Evolutionary conservation across 2,329 filamentous ascomycete genomes (phyloP), one percentile per base, ranked within the genome.

Genomic region (Colletotrichum musicola): DNA sequence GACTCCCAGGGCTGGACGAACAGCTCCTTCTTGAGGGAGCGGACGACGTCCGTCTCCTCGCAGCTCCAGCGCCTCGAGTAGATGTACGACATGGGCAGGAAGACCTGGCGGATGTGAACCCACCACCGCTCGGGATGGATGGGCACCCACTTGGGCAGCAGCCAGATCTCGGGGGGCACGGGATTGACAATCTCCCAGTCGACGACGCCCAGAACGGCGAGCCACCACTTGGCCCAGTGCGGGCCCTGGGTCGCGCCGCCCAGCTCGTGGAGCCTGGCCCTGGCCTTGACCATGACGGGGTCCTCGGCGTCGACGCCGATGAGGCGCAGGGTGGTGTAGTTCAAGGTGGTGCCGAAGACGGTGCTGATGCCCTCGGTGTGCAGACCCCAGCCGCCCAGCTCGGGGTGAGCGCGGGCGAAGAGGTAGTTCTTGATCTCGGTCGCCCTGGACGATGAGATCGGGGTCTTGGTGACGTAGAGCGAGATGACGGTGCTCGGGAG

Each of bases 91-190:
- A 98, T 98, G 5, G 95, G 92, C 56, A 97, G 79, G 75, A 95
- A 97, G n/a, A 99, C 95, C 80, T 93, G 90, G n/a, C 96, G 93
- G 80, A 98, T 98, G 75, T 99, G 96, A 75, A 98, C 93, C 95
- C 95, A 98, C 95, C 95, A 98, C 72, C 94, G 86, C 94, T 94
- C 97, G 0, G 95, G 95, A 5, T 94, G 90, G 75, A 97, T 87
- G 1, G 95, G 95, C 3, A 94, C 87, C 94, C 94, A 97, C 78
- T 97, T 93, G 0, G 95, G 95, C 4, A 98, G 82, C 47, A 97
- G 85, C 96, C 96, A 99, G 51, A 98, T 79, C 82, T 99, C 96
- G 0, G 96, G 93, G 1, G 96, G 96, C 2, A 96, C 90, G 0
- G 96, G 96, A 74, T 98, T 99, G 73, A 98, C 95, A 68, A 96